Conservation (phyloP, 192 early-diverging fungal species). For the Rhizophagus prolifer region DNA sequence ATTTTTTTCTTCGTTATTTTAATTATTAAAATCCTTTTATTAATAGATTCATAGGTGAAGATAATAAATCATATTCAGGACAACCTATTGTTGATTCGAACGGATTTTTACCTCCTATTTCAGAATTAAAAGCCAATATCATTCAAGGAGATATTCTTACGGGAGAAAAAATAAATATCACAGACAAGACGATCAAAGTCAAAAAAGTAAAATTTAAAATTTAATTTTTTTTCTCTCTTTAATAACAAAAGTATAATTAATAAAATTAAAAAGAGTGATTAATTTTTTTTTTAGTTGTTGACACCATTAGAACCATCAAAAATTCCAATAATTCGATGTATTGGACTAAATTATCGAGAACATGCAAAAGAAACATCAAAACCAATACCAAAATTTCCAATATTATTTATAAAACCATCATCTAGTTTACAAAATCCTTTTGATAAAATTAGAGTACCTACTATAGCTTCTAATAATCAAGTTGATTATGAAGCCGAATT, state of each 20-base stretch:
- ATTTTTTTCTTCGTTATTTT: not conserved
- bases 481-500: conserved; percentile 65
- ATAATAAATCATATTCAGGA: conserved; percentile 49
- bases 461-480: conserved; percentile 49
- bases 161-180: conserved; percentile 29
- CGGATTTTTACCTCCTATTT: not conserved
- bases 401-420: conserved; percentile 60
- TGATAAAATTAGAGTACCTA: conserved; percentile 48
- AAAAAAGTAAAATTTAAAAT: conserved; percentile 38
- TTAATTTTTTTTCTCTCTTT: not conserved
- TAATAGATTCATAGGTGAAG: conserved; percentile 48
- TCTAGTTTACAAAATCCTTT: conserved; percentile 44
- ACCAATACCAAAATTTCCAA: conserved; percentile 47
- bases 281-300: conserved; percentile 40
- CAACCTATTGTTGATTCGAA: conserved; percentile 39
- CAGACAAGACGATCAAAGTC: conserved; percentile 42
- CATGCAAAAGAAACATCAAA: conserved; percentile 58
- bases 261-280: conserved; percentile 6
- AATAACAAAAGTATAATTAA: not conserved
- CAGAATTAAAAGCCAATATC: conserved; percentile 41
- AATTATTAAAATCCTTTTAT: not conserved
- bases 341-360: conserved; percentile 60
- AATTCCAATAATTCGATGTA: conserved; percentile 48
- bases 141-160: conserved; percentile 50
- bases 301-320: conserved; percentile 41